Conservation (phyloP, 163 green algal genomes). For the Chloromonas sp. region DNA sequence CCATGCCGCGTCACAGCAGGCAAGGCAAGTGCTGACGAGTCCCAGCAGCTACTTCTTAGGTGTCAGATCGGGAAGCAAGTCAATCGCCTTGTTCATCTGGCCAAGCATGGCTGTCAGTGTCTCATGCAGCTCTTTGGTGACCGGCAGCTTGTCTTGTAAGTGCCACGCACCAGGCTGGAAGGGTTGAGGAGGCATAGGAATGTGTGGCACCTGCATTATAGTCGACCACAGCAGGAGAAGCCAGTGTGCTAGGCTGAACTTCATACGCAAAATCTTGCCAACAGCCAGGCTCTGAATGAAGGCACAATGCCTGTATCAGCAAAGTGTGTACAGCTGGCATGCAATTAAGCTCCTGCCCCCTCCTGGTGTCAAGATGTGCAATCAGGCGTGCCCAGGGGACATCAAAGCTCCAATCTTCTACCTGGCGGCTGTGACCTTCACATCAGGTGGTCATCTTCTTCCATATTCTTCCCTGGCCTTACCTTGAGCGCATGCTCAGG, state of each 20-base stretch:
- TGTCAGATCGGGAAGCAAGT: constrained; percentile 20
- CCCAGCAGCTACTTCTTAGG: too few species aligned
- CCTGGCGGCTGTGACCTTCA: too few species aligned
- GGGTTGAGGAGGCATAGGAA: constrained; percentile 23
- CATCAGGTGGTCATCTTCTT: not conserved
- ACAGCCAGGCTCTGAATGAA: not conserved
- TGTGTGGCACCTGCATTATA: constrained; percentile 9
- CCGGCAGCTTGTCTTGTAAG: constrained; percentile 34
- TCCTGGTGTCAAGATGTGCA: too few species aligned
- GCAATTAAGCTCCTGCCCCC: not conserved
- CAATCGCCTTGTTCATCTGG: constrained; percentile 34
- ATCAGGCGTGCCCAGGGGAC: too few species aligned
- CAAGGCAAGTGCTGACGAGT: too few species aligned
- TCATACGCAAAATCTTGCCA: not conserved
- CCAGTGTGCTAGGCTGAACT: not conserved
- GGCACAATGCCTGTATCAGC: not conserved
- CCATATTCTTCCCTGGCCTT: not conserved
- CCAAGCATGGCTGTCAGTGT: constrained; percentile 27
- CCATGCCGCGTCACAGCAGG: too few species aligned
- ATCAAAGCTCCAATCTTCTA: too few species aligned
- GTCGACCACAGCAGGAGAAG: not conserved
- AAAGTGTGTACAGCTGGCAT: not conserved
- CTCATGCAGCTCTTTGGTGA: constrained; percentile 31
- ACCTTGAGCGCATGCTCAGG: constrained; percentile 6
- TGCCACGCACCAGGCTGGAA: constrained; percentile 17